Evolutionary conservation across 345 rosid genomes (phyloP).

Genomic region (Acer campestre): DNA sequence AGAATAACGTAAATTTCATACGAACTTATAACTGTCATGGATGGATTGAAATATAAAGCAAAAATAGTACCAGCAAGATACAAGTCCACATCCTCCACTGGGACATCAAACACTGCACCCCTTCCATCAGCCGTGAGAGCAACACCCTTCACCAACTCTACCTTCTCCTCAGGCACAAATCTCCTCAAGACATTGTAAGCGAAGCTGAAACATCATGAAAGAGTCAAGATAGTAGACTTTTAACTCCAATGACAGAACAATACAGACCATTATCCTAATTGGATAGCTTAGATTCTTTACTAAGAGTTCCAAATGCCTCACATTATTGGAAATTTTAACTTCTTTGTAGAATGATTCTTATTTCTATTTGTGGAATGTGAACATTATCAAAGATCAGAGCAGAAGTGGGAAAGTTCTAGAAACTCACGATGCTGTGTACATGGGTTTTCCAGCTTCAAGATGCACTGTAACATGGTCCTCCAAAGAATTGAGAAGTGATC

Average conservation of each 20-base stretch:
- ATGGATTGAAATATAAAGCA: not conserved
- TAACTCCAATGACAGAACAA: not conserved
- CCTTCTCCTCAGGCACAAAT: conserved; percentile 92
- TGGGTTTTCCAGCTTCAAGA: conserved; percentile 74
- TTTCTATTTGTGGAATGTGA: not conserved
- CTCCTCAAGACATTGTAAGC: conserved; percentile 74
- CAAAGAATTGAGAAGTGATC: conserved; percentile 87
- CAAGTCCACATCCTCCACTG: conserved; percentile 55
- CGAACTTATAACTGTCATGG: not conserved
- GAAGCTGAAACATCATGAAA: conserved; percentile 39
- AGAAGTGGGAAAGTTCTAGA: not conserved
- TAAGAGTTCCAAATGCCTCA: not conserved
- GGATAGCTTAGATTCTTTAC: not conserved
- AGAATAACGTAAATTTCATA: not conserved
- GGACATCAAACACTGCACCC: conserved; percentile 90
- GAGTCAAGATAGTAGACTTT: not conserved
- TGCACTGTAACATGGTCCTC: conserved; percentile 82
- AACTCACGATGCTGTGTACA: conserved; percentile 76
- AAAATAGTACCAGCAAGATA: conserved; percentile 57
- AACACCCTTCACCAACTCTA: conserved; percentile 68
- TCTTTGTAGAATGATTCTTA: not conserved
- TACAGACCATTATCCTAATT: not conserved
- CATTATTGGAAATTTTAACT: not conserved
- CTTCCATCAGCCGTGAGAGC: conserved; percentile 73
- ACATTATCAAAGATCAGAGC: not conserved